Base-by-base conservation (phyloP, 345 rosid genomes). In the Cardiospermum halicacabum region DNA sequence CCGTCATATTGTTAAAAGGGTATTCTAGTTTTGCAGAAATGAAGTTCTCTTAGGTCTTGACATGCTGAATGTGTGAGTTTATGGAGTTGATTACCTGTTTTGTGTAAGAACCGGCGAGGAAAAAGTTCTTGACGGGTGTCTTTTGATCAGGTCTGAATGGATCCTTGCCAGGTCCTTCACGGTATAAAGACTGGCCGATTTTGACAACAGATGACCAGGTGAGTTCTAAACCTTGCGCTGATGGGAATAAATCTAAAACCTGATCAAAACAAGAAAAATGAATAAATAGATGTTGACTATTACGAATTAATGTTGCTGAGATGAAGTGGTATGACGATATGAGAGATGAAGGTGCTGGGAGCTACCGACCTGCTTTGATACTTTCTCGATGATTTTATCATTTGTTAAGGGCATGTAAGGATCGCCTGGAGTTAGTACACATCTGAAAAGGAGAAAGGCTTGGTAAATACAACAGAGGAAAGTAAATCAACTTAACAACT, bases 131-230 rank as follows among this genome's bases (percentile, higher is more conserved):
- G 39, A 91, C 68, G 0, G 99, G 99, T 2, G 99, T 90, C 81
- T 77, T 94, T 72, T 94, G 99, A 81, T 94, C 95, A 2, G 99
- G 99, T 68, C 99, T 74, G 76, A 88, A 91, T 56, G 99, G 99
- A 77, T 91, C 99, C 78, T 88, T 88, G 3, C 97, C 97, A 0
- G 96, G 96, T 66, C 86, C 99, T 72, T 93, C 99, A 0, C 97
- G 99, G 56, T 94, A 94, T 42, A 94, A 70, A 26, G 99, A 94
- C 76, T 94, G 97, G 43, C 88, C 96, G 9, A 91, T 87, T 75
- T 94, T 94, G 54, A 91, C 99, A 32, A 94, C 99, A 0, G 99
- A 91, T 59, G 99, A 87, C 99, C 99, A 91, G 7, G 63, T 85
- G 40, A 94, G 74, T 77, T 87, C 92, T 63, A 94, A 74, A 49